Percentiles rank a stretch among this genome's conserved stretches.
Conservation (phyloP, 805 yeast species). For the Cyberlindnera americana region DNA sequence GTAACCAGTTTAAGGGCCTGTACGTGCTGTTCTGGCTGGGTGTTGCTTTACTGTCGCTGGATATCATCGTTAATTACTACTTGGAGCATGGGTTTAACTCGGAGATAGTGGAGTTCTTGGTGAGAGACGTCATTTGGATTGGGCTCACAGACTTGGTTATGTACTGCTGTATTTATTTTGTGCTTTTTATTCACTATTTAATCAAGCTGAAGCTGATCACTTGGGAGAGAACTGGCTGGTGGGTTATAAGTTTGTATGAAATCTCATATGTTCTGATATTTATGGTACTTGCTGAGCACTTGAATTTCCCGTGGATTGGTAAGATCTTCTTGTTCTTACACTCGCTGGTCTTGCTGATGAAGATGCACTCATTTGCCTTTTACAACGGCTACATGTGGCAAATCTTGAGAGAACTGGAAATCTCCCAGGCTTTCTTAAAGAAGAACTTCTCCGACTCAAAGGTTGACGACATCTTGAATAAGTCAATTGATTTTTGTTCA, state of each 20-base stretch:
- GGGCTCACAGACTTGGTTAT: conserved; percentile 71
- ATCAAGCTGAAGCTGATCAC: conserved; percentile 41
- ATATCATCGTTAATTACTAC: conserved; percentile 52
- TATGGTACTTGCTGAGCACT: conserved; percentile 50
- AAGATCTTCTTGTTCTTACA: conserved; percentile 82
- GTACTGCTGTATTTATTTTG: conserved; percentile 66
- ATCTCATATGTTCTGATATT: conserved; percentile 48
- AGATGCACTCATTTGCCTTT: conserved; percentile 89
- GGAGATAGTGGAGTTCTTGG: conserved; percentile 54
- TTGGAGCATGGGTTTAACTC: conserved; percentile 45
- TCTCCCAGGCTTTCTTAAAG: conserved; percentile 42
- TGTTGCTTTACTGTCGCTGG: conserved; percentile 37
- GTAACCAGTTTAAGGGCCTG: conserved; percentile 62
- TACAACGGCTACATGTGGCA: conserved; percentile 88
- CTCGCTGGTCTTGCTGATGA: conserved; percentile 85
- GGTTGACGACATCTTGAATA: conserved; percentile 30
- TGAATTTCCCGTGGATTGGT: conserved; percentile 83
- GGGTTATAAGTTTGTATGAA: conserved; percentile 57
- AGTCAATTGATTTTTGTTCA: conserved; percentile 62
- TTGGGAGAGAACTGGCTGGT: conserved; percentile 70
- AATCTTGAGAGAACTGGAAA: conserved; percentile 49
- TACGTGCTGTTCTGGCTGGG: conserved; percentile 78
- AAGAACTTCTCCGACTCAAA: conserved; percentile 32
- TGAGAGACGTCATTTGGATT: conserved; percentile 58
- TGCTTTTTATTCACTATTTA: conserved; percentile 54